Conservation (phyloP, 1,284 basidiomycete genomes). For the Phylloporus gajari region DNA sequence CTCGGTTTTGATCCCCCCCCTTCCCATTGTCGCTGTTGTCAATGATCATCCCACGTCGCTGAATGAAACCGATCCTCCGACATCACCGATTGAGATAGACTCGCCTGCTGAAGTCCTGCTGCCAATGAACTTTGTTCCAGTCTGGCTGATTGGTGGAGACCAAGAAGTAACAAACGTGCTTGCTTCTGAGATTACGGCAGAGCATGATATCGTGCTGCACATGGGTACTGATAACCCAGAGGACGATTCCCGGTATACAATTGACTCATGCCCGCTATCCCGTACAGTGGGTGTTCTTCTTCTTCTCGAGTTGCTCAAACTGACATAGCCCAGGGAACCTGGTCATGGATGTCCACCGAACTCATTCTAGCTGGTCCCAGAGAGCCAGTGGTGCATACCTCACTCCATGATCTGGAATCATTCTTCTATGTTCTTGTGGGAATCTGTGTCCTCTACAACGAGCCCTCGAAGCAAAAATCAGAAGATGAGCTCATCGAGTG, state of each 20-base stretch:
- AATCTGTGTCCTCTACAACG: background rate
- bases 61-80: background rate
- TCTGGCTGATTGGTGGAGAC: background rate
- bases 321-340: background rate
- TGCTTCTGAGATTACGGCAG: constrained; percentile 1
- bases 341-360: background rate
- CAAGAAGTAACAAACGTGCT: background rate
- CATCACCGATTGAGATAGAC: constrained; percentile 2
- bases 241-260: constrained; percentile 4
- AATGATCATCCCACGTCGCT: background rate
- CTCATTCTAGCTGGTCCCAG: background rate
- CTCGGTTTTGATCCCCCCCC: background rate
- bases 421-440: background rate
- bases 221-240: constrained; percentile 13
- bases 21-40: background rate
- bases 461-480: background rate
- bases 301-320: background rate
- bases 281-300: background rate
- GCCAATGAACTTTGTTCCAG: constrained; percentile 8
- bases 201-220: constrained; percentile 17
- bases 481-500: background rate
- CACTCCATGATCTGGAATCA: background rate
- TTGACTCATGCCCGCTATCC: constrained; percentile 17
- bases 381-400: background rate
- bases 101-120: background rate